These are phyloP conservation scores for Lactarius hatsudake DNA, from an alignment of 768 basidiomycete species.

Conservation along the genomic window DNA sequence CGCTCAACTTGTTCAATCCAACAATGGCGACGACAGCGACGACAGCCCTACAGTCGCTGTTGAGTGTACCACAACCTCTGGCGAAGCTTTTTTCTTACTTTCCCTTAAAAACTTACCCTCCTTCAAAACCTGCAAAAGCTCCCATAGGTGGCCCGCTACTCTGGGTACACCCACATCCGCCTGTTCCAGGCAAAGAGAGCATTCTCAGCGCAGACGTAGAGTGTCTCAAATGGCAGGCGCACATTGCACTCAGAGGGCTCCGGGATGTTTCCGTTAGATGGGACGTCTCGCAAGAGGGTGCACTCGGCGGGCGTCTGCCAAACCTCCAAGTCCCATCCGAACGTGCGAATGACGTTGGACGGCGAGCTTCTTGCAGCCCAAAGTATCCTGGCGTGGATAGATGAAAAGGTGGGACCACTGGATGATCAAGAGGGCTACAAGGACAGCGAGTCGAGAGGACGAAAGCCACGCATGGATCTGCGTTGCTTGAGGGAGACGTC, in stretches of 20 bases:
- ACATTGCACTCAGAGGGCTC: constrained; percentile 65
- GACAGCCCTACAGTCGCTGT: constrained; percentile 15
- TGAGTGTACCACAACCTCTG: constrained; percentile 17
- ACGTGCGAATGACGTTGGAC: constrained; percentile 33
- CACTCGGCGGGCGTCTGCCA: constrained; percentile 64
- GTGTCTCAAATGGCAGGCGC: constrained; percentile 90
- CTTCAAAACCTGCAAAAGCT: constrained; percentile 4
- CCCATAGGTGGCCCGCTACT: constrained; percentile 46
- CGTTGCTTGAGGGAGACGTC: constrained; percentile 71
- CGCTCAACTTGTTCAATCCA: neutral
- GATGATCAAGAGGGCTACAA: constrained; percentile 64
- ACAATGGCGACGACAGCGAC: constrained; percentile 16
- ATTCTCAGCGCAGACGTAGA: constrained; percentile 74
- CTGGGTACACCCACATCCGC: constrained; percentile 54
- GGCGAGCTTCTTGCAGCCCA: constrained; percentile 61
- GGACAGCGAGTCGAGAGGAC: constrained; percentile 55
- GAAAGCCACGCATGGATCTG: constrained; percentile 83
- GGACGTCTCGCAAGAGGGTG: constrained; percentile 69
- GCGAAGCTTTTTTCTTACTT: constrained; percentile 27
- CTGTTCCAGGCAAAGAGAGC: constrained; percentile 23
- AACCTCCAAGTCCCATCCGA: constrained; percentile 58
- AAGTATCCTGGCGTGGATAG: constrained; percentile 73
- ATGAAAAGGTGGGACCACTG: constrained; percentile 44
- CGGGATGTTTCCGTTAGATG: constrained; percentile 53
- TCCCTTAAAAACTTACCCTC: constrained; percentile 30